Evolutionary conservation across 495 filamentous ascomycete genomes (phyloP).

Genomic region (Neurospora terricola): DNA sequence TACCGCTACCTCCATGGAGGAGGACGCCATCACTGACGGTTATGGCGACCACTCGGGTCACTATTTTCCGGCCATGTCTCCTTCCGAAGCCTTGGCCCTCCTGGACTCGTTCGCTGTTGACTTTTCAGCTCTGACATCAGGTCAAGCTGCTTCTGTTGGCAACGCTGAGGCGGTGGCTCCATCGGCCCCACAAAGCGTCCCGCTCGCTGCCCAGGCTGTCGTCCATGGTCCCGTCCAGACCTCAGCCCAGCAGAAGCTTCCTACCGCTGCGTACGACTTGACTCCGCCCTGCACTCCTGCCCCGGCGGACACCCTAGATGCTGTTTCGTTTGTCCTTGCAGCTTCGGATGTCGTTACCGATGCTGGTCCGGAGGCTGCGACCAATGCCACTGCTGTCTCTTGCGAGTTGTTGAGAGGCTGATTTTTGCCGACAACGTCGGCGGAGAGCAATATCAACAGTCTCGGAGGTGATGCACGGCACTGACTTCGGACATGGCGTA

Average conservation of each 20-base stretch:
- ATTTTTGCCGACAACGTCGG: not conserved
- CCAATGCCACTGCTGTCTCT: not conserved
- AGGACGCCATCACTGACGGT: not conserved
- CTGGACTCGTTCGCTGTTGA: not conserved
- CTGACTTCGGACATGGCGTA: too few species aligned
- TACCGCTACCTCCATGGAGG: not conserved
- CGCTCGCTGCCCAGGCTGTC: not conserved
- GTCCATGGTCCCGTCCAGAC: not conserved
- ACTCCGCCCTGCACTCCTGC: not conserved
- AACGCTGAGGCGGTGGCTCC: not conserved
- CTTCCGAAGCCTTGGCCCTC: not conserved
- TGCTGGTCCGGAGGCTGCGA: not conserved
- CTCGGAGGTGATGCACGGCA: fast-evolving
- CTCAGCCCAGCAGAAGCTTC: not conserved
- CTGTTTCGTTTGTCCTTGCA: not conserved
- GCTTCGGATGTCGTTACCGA: too few species aligned
- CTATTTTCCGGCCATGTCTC: not conserved
- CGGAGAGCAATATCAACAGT: not conserved
- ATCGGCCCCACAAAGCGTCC: fast-evolving
- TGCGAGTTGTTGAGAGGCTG: not conserved
- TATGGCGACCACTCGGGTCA: not conserved
- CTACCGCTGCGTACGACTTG: not conserved
- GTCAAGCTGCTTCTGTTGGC: not conserved
- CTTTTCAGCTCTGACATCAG: not conserved
- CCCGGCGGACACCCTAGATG: not conserved